Base-by-base conservation (phyloP, 2,329 filamentous ascomycete species). In the Xylariaceae sp. region DNA sequence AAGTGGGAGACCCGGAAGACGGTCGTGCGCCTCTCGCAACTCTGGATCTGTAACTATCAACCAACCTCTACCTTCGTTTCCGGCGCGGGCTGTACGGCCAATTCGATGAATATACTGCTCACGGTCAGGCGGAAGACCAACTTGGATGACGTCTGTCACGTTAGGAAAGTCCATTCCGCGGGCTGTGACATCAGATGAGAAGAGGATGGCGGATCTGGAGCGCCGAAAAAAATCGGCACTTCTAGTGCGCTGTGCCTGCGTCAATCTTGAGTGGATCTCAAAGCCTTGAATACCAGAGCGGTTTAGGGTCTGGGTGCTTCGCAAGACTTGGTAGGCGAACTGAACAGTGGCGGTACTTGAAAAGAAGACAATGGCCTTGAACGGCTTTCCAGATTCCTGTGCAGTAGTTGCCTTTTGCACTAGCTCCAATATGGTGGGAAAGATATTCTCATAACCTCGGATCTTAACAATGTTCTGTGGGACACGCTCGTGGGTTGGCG, bases 281-380 rank as follows among this genome's bases (percentile, higher is more conserved):
- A 74, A 74, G 49, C 74, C 61, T 9, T 62, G 59, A 12, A 81
- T 63, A 19, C 74, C 73, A 53, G 74, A 71, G 0, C 19, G 1
- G 49, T 8, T 8, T 26, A 65, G 61, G 18, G 63, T 72, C 10
- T 2, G 12, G 30, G 75, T 74, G 42, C 71, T 69, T 18, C 41
- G 53, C 64, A 91, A 81, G 19, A 86, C 72, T 15, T 79, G 74
- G 18, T 78, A 74, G 19, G 83, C 83, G 45, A 91, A 75, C 53
- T 85, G 77, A 42, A 91, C 88, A 59, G 87, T 79, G 21, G 82
- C 80, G 0, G 88, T 95, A 19, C 87, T 89, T 64, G 88, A 88
- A 69, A 92, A 87, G 74, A 96, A 99, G 40, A 96, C 76, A 56
- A 99, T 95, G n/a, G 90, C 89, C 78, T 99, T 99, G 81, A 97